Evolutionary conservation across 257 asterid species (phyloP), one percentile per base, ranked within the genome.

Genomic region (Solanum corneliomulleri): DNA sequence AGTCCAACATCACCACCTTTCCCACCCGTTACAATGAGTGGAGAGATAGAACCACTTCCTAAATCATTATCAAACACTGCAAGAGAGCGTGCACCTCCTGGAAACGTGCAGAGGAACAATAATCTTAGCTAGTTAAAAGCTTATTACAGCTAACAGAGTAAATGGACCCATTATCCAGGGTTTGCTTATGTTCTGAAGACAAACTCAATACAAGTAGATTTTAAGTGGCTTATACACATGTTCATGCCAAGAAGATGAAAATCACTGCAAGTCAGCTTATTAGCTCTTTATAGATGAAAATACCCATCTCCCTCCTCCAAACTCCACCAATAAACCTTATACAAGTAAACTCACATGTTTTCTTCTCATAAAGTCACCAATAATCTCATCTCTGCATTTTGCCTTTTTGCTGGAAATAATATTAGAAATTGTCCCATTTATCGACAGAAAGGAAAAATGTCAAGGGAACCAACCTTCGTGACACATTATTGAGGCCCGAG

Each of bases 401-500:
- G 84, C 33, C 66, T 45, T 78, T 45, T 27, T 45, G 66, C 66
- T 45, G 52, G 84, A 78, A 45, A 47, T 49, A 49, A 81, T 81
- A 81, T 81, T 31, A 47, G 69, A 52, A 81, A 49, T 69, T 29
- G 37, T 29, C 44, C 69, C 11, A 11, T 49, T 81, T 31, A 56
- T 31, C 16, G 8, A 81, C 85, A 49, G 58, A 49, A 49, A 49
- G 69, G 45, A 31, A 49, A 49, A 49, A 49, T 27, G 11, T 49
- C 12, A 13, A 88, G 82, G 90, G 88, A 86, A 87, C 90, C 89
- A 56, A 97, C 99, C 99, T 97, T 97, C 99, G 84, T 97, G 99
- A 89, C 99, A 97, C 99, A 97, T 97, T 86, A 97, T 97, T 76
- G 98, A 94, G 89, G 99, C 99, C 82, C 90, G 98, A 72, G 99